Conservation (phyloP, 2,329 filamentous ascomycete genomes). For the Hypoxylon sp. region DNA sequence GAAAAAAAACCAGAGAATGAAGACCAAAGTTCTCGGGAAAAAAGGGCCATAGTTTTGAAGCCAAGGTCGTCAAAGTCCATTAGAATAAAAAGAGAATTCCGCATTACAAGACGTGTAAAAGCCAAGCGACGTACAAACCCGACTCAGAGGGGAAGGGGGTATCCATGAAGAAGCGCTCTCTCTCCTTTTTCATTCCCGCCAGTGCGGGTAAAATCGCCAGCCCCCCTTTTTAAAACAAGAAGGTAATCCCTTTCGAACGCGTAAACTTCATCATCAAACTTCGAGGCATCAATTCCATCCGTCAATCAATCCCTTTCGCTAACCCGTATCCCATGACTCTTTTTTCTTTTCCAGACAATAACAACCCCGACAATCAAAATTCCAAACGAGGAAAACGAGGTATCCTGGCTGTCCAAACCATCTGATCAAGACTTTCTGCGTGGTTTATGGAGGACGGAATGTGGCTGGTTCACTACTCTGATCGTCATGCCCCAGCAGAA, state of each 20-base stretch:
- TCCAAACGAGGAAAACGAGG: constrained; percentile 23
- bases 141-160: constrained; percentile 46
- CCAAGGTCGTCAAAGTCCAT: constrained; percentile 10
- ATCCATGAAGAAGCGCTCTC: constrained; percentile 45
- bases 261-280: constrained; percentile 36
- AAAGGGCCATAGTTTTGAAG: not conserved
- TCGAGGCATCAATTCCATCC: constrained; percentile 12
- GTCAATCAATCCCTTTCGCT: constrained; percentile 23
- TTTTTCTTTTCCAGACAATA: constrained; percentile 23
- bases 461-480: constrained; percentile 25
- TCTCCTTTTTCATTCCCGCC: constrained; percentile 28
- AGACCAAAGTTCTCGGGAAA: not conserved
- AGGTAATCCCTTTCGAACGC: constrained; percentile 17
- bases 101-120: constrained; percentile 44
- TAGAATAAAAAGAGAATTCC: constrained; percentile 41
- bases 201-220: constrained; percentile 20
- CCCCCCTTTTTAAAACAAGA: constrained; percentile 19
- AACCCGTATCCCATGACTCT: constrained; percentile 16
- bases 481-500: constrained; percentile 36
- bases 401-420: constrained; percentile 23
- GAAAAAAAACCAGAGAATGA: not conserved
- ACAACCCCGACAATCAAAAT: constrained; percentile 17
- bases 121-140: constrained; percentile 35
- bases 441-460: constrained; percentile 12
- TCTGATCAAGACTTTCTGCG: constrained; percentile 19